These are phyloP conservation scores for Berberis thunbergii DNA, from an alignment of 164 flowering plant species.

Conservation along the genomic window DNA sequence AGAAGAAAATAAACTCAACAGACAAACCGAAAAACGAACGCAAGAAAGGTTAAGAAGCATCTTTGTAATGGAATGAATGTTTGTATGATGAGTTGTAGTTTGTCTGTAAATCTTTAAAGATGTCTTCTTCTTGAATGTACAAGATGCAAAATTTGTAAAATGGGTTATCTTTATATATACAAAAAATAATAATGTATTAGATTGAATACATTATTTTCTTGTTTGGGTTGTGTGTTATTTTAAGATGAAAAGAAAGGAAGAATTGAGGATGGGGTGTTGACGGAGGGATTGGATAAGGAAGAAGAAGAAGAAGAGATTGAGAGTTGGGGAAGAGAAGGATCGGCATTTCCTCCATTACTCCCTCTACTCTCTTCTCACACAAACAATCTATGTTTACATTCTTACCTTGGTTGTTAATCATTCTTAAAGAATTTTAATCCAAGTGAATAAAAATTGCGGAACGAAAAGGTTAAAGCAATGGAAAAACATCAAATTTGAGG, in stretches of 20 bases:
- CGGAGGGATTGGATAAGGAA: neutral
- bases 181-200: neutral
- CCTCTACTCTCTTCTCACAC: neutral
- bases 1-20: constrained; percentile 9
- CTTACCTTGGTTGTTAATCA: constrained; percentile 10
- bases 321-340: neutral
- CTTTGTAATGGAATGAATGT: constrained; percentile 2
- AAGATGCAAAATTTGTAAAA: neutral
- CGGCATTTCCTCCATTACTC: neutral
- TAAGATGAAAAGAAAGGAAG: neutral
- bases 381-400: neutral
- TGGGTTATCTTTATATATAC: neutral
- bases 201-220: neutral
- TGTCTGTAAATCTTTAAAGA: constrained; percentile 3
- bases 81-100: neutral
- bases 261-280: neutral
- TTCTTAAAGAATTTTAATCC: constrained; percentile 2
- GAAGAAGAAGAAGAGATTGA: neutral
- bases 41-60: constrained; percentile 17
- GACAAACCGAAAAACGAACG: constrained; percentile 12
- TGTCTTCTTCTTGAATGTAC: constrained; percentile 11
- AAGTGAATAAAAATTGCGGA: neutral
- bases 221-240: neutral
- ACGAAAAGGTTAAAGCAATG: neutral
- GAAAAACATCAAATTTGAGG: neutral